Percentiles rank a stretch among this genome's conserved stretches.
These are phyloP conservation scores for Blastocystis sp. DNA, from an alignment of 352 stramenopile species.

Conservation along the genomic window DNA sequence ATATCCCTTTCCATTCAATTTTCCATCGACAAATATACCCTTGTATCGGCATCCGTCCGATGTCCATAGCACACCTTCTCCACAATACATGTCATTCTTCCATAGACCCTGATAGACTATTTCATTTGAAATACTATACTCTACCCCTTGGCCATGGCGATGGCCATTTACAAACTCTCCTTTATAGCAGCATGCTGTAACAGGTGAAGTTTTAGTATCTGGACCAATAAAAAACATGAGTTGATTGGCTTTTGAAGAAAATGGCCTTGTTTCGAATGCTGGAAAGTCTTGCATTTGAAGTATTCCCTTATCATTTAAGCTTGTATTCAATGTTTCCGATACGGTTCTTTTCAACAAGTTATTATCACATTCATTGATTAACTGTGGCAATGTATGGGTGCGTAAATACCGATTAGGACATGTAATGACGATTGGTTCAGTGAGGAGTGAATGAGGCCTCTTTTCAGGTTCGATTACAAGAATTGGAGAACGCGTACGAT, in stretches of 20 bases:
- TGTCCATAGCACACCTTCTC: slow-evolving; percentile 15
- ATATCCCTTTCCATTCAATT: neutral
- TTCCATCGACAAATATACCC: neutral
- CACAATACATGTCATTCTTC: neutral
- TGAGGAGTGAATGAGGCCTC: neutral
- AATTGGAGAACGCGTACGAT: neutral
- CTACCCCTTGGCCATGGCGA: neutral
- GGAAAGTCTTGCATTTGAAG: neutral
- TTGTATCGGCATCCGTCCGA: neutral
- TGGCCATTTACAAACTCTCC: neutral
- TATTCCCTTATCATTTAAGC: neutral
- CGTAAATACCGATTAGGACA: slow-evolving; percentile 28
- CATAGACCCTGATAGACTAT: slow-evolving; percentile 42
- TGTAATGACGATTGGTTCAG: neutral
- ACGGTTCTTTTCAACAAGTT: neutral
- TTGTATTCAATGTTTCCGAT: neutral
- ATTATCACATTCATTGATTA: neutral
- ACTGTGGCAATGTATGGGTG: neutral
- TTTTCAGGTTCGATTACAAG: neutral
- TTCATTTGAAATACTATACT: slow-evolving; percentile 6
- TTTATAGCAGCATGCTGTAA: slow-evolving; percentile 9
- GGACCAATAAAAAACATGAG: slow-evolving; percentile 28
- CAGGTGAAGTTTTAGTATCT: neutral
- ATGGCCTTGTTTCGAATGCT: neutral
- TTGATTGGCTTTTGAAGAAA: neutral